phyloP scores from a whole-genome alignment of 345 rosid genomes.

The Eucalyptus microcorys region DNA sequence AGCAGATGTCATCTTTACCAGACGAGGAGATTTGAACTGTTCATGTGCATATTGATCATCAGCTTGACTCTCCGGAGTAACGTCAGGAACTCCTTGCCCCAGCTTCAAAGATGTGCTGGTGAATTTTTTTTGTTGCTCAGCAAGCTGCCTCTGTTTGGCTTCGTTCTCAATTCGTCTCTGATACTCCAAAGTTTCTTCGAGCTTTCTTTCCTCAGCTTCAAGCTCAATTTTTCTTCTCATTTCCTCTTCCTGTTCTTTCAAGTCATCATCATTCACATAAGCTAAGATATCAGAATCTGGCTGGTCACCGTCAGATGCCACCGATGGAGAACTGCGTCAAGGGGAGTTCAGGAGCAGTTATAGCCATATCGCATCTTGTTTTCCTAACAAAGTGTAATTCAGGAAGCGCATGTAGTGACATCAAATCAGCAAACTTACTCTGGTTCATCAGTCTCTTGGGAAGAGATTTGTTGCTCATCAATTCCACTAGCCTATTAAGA shows the following conservation, averaged over 20 bases:
- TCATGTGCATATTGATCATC: slow-evolving; percentile 10
- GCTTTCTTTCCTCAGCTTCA: slow-evolving; percentile 87
- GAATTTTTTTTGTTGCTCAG: slow-evolving; percentile 61
- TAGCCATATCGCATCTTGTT: neutral
- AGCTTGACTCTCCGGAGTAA: slow-evolving; percentile 10
- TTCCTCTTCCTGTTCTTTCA: slow-evolving; percentile 67
- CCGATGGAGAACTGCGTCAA: slow-evolving; percentile 46
- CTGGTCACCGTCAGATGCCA: slow-evolving; percentile 38
- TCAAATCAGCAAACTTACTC: slow-evolving; percentile 26
- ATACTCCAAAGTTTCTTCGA: slow-evolving; percentile 73
- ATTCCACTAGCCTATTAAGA: slow-evolving; percentile 33
- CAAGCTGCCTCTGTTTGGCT: slow-evolving; percentile 81
- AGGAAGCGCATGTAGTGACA: neutral
- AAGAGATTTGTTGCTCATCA: slow-evolving; percentile 24
- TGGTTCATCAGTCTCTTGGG: slow-evolving; percentile 30
- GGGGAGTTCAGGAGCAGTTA: neutral
- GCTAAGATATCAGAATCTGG: slow-evolving; percentile 29
- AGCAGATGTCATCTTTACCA: slow-evolving; percentile 10
- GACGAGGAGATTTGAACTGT: neutral
- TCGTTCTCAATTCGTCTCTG: slow-evolving; percentile 87
- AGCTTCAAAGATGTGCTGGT: slow-evolving; percentile 17
- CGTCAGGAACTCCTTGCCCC: slow-evolving; percentile 12
- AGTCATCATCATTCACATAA: slow-evolving; percentile 27
- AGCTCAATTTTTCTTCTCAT: slow-evolving; percentile 62
- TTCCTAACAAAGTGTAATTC: neutral